Percentiles rank a stretch among this genome's conserved stretches.
These are phyloP conservation scores for Colletotrichum tofieldiae DNA, from an alignment of 2,329 filamentous ascomycete species.

Conservation along the genomic window DNA sequence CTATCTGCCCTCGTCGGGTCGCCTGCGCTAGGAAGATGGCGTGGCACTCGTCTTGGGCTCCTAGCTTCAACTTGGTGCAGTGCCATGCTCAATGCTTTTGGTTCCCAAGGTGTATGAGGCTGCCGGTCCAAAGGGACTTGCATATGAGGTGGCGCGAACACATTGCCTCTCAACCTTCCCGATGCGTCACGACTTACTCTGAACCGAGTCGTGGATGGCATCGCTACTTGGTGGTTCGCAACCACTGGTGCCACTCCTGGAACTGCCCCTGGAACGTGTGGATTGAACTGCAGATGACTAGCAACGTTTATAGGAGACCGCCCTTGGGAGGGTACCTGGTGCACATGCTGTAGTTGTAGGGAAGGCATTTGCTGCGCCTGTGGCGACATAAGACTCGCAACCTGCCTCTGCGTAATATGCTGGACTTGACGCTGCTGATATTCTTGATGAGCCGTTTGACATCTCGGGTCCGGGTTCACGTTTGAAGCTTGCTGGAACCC, in stretches of 20 bases:
- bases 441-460: not conserved
- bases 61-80: conserved; percentile 64
- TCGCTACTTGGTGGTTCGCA: not conserved
- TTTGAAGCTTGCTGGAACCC: conserved; percentile 10
- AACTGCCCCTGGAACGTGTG: not conserved
- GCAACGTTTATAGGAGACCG: not conserved
- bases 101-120: conserved; percentile 59
- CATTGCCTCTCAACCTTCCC: conserved; percentile 34
- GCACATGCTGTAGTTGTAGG: not conserved
- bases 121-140: conserved; percentile 52
- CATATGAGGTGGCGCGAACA: conserved; percentile 45
- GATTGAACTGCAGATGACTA: not conserved
- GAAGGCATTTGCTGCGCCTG: conserved; percentile 6
- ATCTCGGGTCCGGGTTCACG: conserved; percentile 8
- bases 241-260: not conserved
- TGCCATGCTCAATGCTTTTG: conserved; percentile 58
- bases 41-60: conserved; percentile 63
- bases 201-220: not conserved
- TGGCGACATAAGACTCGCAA: not conserved
- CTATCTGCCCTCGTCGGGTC: conserved; percentile 46
- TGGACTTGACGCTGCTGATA: conserved; percentile 6
- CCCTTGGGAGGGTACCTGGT: conserved; percentile 5
- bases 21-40: conserved; percentile 21
- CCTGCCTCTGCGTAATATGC: not conserved
- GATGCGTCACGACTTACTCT: conserved; percentile 3